Evolutionary conservation across 2,329 filamentous ascomycete species (phyloP).

Genomic region (Fusarium chuoi): DNA sequence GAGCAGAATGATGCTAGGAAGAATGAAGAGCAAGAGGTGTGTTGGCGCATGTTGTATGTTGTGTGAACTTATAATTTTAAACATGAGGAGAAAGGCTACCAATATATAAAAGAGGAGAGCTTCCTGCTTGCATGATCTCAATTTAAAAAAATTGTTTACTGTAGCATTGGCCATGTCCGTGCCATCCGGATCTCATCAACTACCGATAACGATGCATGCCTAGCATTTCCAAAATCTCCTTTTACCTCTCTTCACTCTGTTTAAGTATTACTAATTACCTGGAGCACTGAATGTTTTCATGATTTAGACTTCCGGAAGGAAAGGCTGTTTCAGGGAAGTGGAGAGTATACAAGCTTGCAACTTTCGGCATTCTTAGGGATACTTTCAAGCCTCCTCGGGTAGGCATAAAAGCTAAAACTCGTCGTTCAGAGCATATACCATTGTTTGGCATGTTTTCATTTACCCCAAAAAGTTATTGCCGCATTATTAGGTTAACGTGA

Average conservation of each 20-base stretch:
- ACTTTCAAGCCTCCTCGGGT: too few species aligned
- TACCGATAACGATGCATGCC: background rate
- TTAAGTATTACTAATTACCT: too few species aligned
- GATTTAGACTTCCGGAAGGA: too few species aligned
- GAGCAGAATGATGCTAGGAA: background rate
- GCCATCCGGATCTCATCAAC: background rate
- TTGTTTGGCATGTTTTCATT: too few species aligned
- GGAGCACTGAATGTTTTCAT: too few species aligned
- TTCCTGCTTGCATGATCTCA: background rate
- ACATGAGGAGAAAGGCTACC: background rate
- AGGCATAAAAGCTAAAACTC: too few species aligned
- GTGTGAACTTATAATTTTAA: background rate
- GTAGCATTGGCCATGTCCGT: background rate
- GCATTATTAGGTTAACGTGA: too few species aligned
- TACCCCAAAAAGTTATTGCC: fast-evolving
- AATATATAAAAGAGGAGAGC: background rate
- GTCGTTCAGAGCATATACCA: fast-evolving
- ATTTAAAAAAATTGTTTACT: background rate
- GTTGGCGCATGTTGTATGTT: background rate
- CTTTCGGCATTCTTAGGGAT: too few species aligned
- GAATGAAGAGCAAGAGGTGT: background rate
- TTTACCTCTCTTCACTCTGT: background rate
- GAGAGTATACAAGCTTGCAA: too few species aligned
- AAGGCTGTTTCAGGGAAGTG: too few species aligned
- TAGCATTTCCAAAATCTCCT: background rate